Percentiles rank a stretch among this genome's conserved stretches.
Conservation (phyloP, 176 grass and related monocot species). For the Eragrostis nindensis region DNA sequence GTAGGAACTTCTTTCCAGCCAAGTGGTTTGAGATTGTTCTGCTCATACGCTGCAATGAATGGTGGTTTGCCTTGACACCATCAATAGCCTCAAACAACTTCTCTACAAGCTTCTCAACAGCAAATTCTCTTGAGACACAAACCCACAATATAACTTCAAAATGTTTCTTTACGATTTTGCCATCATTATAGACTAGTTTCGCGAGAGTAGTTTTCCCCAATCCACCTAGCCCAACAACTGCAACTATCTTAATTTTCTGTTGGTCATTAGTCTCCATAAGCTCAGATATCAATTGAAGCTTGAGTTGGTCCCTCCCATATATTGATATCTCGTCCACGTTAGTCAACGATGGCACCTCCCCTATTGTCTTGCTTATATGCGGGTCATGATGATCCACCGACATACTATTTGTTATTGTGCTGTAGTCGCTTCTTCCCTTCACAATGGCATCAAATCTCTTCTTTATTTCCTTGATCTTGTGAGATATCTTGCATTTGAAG, state of each 20-base stretch:
- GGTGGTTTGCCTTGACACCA: neutral
- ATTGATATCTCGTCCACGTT: neutral
- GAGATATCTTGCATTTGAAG: no score
- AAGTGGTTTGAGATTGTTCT: no score
- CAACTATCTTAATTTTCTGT: neutral
- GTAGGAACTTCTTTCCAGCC: no score
- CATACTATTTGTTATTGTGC: no score
- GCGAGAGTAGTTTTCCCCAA: conserved; percentile 40
- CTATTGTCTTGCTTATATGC: neutral
- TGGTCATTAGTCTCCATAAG: neutral
- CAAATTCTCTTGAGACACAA: conserved; percentile 18
- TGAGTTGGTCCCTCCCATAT: conserved; percentile 19
- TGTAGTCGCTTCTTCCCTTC: no score
- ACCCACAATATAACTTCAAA: conserved; percentile 39
- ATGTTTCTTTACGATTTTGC: neutral
- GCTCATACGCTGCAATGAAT: no score
- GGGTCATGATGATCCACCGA: no score
- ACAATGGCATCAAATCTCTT: no score
- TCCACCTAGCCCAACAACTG: conserved; percentile 32
- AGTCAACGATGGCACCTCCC: neutral
- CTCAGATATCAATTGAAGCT: neutral
- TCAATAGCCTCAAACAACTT: neutral
- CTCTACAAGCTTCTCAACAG: conserved; percentile 2
- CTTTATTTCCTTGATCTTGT: no score
- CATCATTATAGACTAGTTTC: conserved; percentile 5